These are phyloP conservation scores for Rhodotorula sp. DNA, from an alignment of 1,284 basidiomycete species.

Conservation along the genomic window DNA sequence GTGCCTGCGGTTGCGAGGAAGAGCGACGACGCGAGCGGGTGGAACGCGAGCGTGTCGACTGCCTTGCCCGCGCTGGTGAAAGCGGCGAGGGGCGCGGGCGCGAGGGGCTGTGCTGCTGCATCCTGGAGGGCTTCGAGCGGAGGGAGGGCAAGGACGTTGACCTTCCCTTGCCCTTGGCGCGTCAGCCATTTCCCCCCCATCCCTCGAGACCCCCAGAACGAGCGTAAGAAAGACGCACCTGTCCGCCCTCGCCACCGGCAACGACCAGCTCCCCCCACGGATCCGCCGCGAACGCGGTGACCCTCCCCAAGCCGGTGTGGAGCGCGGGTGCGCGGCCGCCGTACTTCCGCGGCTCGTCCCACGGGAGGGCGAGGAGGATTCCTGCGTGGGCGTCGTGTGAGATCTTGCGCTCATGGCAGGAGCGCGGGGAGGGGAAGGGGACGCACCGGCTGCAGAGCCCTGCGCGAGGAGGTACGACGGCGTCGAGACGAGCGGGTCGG, in stretches of 20 bases:
- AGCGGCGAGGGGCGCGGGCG: slow-evolving; percentile 4
- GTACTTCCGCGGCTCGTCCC: slow-evolving; percentile 42
- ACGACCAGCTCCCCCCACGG: slow-evolving; percentile 43
- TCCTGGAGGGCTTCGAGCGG: slow-evolving; percentile 12
- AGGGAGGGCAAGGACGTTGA: slow-evolving; percentile 27
- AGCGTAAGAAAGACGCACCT: background rate
- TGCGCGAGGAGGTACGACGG: slow-evolving; percentile 39
- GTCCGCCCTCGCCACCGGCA: slow-evolving; percentile 38
- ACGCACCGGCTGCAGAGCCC: slow-evolving; percentile 30
- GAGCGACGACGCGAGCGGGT: slow-evolving; percentile 52
- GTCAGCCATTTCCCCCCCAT: too few species aligned
- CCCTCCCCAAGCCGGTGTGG: slow-evolving; percentile 28
- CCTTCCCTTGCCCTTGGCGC: background rate
- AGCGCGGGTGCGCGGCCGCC: slow-evolving; percentile 34
- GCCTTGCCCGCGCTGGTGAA: slow-evolving; percentile 20
- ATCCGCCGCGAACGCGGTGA: slow-evolving; percentile 43
- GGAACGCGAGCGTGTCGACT: slow-evolving; percentile 50
- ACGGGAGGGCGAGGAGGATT: slow-evolving; percentile 40
- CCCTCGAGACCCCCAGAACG: too few species aligned
- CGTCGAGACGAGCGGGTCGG: slow-evolving; percentile 33
- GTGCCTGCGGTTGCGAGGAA: slow-evolving; percentile 45
- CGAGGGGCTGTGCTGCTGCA: background rate
- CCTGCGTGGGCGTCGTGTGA: slow-evolving; percentile 26
- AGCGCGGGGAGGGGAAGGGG: background rate
- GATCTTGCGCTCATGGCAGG: background rate